Conservation (phyloP, 179 eudicot species). For the Drosera spatulata region DNA sequence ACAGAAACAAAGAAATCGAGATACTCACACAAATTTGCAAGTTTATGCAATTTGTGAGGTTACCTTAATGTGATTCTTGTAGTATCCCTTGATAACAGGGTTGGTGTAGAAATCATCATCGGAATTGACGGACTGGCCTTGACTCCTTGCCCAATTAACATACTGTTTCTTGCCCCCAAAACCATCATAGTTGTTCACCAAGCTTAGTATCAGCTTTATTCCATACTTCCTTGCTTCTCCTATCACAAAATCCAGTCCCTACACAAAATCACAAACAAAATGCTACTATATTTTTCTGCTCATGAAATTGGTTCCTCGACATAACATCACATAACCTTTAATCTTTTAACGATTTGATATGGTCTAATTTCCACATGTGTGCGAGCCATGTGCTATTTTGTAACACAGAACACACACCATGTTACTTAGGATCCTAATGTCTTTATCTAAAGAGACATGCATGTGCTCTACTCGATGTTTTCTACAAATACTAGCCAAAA, state of each 20-base stretch:
- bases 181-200: conserved; percentile 66
- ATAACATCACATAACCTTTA: no score
- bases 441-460: no score
- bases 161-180: conserved; percentile 92
- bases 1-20: not conserved
- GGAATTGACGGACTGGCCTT: conserved; percentile 52
- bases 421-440: no score
- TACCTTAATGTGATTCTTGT: conserved; percentile 5
- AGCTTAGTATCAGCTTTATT: conserved; percentile 58
- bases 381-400: no score
- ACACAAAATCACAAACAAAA: not conserved
- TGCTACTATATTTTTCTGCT: not conserved
- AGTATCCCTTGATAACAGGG: conserved; percentile 41
- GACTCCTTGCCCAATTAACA: conserved; percentile 74
- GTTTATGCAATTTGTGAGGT: no score
- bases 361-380: no score
- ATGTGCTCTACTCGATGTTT: no score
- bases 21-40: not conserved
- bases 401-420: no score
- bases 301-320: no score
- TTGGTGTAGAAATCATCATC: conserved; percentile 81
- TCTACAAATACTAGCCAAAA: no score
- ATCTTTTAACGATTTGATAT: no score
- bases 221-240: conserved; percentile 83
- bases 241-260: conserved; percentile 93